Conservation (phyloP, 371 early-diverging fungal species). For the Phascolomyces articulosus region DNA sequence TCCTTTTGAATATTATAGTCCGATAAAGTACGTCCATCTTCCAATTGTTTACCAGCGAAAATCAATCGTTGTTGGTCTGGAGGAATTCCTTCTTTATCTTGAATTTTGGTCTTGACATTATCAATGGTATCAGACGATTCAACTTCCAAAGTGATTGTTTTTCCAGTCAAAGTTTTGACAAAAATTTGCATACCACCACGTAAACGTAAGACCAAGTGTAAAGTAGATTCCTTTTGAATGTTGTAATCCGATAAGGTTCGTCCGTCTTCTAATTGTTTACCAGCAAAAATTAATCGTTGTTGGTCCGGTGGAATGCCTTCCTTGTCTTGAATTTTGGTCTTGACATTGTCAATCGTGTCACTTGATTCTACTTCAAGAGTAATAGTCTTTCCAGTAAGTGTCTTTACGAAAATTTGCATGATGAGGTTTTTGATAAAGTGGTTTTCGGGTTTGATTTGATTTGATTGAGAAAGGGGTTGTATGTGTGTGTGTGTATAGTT, state of each 20-base stretch:
- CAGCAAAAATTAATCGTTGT: slow-evolving; percentile 94
- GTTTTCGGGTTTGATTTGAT: no score
- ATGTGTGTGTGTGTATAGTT: neutral
- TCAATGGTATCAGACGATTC: slow-evolving; percentile 83
- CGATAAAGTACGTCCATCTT: slow-evolving; percentile 88
- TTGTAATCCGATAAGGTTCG: slow-evolving; percentile 65
- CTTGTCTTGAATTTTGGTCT: slow-evolving; percentile 94
- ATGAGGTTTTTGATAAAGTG: neutral
- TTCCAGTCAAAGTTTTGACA: slow-evolving; percentile 82
- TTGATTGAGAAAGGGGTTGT: neutral
- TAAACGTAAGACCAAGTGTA: slow-evolving; percentile 91
- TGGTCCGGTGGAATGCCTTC: slow-evolving; percentile 97
- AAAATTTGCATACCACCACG: slow-evolving; percentile 77
- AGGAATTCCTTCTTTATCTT: slow-evolving; percentile 97
- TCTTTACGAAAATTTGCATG: slow-evolving; percentile 62
- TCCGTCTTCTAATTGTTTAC: slow-evolving; percentile 93
- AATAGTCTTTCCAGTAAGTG: slow-evolving; percentile 93
- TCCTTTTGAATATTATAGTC: slow-evolving; percentile 90
- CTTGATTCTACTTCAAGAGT: slow-evolving; percentile 91
- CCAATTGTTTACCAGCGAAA: slow-evolving; percentile 99
- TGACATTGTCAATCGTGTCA: slow-evolving; percentile 91
- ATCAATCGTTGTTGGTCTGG: slow-evolving; percentile 99
- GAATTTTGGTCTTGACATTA: slow-evolving; percentile 93
- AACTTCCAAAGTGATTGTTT: slow-evolving; percentile 91
- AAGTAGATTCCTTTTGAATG: slow-evolving; percentile 82